These are phyloP conservation scores for Phyllosticta citribraziliensis DNA, from an alignment of 2,329 filamentous ascomycete species.

Conservation along the genomic window DNA sequence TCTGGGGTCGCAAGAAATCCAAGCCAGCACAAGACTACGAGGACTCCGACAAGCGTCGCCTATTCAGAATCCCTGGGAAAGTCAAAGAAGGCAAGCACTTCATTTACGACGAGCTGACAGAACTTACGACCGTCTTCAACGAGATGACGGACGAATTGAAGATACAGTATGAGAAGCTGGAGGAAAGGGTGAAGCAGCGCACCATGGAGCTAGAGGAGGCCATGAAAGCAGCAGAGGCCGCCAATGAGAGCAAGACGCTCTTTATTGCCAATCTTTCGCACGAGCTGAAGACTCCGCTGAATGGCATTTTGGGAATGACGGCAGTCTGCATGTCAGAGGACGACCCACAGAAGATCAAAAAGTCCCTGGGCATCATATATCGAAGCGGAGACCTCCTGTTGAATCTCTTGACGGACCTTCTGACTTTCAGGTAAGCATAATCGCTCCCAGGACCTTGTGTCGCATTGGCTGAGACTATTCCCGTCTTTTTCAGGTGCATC, in stretches of 20 bases:
- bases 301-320: constrained; percentile 86
- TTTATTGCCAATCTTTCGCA: constrained; percentile 92
- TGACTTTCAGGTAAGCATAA: constrained; percentile 54
- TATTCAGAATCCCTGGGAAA: constrained; percentile 77
- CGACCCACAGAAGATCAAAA: constrained; percentile 65
- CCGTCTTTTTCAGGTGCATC: background rate
- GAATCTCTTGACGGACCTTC: constrained; percentile 76
- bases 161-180: constrained; percentile 74
- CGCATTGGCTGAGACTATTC: background rate
- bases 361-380: constrained; percentile 79
- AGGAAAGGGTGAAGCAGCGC: constrained; percentile 73
- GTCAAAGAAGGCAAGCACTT: constrained; percentile 66
- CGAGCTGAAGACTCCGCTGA: constrained; percentile 86
- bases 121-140: constrained; percentile 78
- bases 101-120: constrained; percentile 75
- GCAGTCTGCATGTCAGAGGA: constrained; percentile 89
- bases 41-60: constrained; percentile 31
- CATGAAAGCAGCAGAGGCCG: constrained; percentile 87
- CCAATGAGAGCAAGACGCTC: constrained; percentile 92
- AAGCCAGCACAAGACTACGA: constrained; percentile 29
- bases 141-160: constrained; percentile 87
- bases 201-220: constrained; percentile 79
- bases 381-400: constrained; percentile 77
- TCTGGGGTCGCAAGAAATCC: constrained; percentile 23
- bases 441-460: background rate